Conservation (phyloP, 805 yeast genomes). For the Yamadazyma takamatsuzukensis region DNA sequence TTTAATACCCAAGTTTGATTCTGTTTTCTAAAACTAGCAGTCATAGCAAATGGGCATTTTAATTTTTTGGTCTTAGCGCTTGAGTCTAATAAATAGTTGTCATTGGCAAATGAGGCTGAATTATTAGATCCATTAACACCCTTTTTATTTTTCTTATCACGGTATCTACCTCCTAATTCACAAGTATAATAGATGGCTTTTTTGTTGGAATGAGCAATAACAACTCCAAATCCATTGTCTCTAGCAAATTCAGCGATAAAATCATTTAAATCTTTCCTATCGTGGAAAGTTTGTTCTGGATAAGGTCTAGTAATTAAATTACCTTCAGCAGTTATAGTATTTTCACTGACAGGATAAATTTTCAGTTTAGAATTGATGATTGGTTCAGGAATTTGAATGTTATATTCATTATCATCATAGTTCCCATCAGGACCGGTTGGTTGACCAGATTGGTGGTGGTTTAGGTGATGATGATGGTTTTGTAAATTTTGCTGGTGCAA, state of each 20-base stretch:
- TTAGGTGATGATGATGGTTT: slow-evolving; percentile 8
- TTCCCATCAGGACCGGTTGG: too few relatives aligned
- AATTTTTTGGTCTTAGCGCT: slow-evolving; percentile 48
- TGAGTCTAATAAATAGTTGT: slow-evolving; percentile 35
- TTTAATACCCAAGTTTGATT: slow-evolving; percentile 50
- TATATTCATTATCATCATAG: slow-evolving; percentile 36
- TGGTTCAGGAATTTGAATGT: slow-evolving; percentile 46
- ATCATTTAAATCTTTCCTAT: slow-evolving; percentile 48
- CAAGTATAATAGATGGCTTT: slow-evolving; percentile 60
- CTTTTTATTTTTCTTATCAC: slow-evolving; percentile 43
- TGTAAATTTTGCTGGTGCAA: slow-evolving; percentile 4
- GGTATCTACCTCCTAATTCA: slow-evolving; percentile 53
- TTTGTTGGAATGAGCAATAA: slow-evolving; percentile 55
- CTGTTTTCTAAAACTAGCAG: slow-evolving; percentile 50
- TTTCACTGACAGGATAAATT: slow-evolving; percentile 41
- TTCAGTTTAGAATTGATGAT: slow-evolving; percentile 40
- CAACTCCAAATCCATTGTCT: slow-evolving; percentile 57
- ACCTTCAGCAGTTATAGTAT: slow-evolving; percentile 46
- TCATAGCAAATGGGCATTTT: slow-evolving; percentile 58
- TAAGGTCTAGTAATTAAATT: slow-evolving; percentile 52
- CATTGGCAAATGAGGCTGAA: slow-evolving; percentile 22
- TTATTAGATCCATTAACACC: slow-evolving; percentile 15
- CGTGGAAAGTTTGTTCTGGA: slow-evolving; percentile 50
- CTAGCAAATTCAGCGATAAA: slow-evolving; percentile 54
- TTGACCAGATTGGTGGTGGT: slow-evolving; percentile 5